Percentiles rank a stretch among this genome's conserved stretches.
Evolutionary conservation across 1,284 basidiomycete species (phyloP).

Genomic region (Leccinum pallidistipes): DNA sequence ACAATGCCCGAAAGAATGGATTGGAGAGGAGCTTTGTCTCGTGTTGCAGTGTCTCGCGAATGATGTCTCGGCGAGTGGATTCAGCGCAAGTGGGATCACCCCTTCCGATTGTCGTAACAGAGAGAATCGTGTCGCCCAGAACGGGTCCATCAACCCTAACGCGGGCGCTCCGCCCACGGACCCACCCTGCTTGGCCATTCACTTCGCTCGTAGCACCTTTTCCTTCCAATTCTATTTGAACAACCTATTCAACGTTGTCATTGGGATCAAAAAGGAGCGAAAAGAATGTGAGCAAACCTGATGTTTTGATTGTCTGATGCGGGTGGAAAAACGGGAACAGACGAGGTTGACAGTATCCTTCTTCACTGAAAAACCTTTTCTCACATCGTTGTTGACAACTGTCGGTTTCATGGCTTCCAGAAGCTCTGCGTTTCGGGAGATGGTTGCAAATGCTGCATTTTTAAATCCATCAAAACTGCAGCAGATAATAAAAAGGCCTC

Average conservation of each 20-base stretch:
- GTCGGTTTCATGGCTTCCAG: constrained; percentile 41
- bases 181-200: background rate
- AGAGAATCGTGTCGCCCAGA: background rate
- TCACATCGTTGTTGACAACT: constrained; percentile 45
- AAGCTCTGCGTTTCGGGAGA: constrained; percentile 41
- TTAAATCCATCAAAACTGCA: background rate
- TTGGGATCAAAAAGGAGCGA: background rate
- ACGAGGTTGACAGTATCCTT: constrained; percentile 34
- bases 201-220: constrained; percentile 3
- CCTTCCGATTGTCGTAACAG: constrained; percentile 41
- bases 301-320: constrained; percentile 30
- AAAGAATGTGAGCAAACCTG: constrained; percentile 34
- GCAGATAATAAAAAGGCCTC: background rate
- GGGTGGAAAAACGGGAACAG: constrained; percentile 45
- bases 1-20: constrained; percentile 49
- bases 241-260: constrained; percentile 12
- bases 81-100: constrained; percentile 46
- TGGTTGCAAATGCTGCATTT: constrained; percentile 39
- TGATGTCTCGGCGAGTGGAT: constrained; percentile 30
- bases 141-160: background rate
- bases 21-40: constrained; percentile 34
- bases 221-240: constrained; percentile 19
- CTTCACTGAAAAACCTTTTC: constrained; percentile 22
- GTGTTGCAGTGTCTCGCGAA: constrained; percentile 41
- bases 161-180: background rate